Conservation (phyloP, 2,329 filamentous ascomycete species). For the Purpureocillium takamizusanense region DNA sequence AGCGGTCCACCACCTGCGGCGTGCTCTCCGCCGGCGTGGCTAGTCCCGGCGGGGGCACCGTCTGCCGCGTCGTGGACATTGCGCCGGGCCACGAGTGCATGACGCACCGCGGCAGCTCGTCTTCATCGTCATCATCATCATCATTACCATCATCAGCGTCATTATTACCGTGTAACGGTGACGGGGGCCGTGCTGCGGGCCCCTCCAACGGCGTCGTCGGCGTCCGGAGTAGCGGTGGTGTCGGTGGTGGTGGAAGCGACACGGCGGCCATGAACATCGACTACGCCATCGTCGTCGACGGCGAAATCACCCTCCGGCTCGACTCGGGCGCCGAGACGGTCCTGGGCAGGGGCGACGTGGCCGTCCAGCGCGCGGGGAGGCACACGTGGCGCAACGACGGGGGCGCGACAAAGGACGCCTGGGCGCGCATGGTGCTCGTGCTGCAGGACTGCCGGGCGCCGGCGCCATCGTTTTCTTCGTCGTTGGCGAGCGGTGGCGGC, state of each 20-base stretch:
- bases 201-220: no score
- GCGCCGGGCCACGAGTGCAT: slow-evolving; percentile 25
- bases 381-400: slow-evolving; percentile 44
- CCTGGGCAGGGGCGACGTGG: slow-evolving; percentile 42
- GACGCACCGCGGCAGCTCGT: slow-evolving; percentile 47
- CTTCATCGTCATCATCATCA: no score
- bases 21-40: slow-evolving; percentile 17
- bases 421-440: slow-evolving; percentile 36
- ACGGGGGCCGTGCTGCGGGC: no score
- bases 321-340: slow-evolving; percentile 38
- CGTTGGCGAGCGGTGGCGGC: no score
- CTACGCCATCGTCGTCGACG: slow-evolving; percentile 46
- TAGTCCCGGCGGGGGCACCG: slow-evolving; percentile 25
- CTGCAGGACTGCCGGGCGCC: slow-evolving; percentile 26
- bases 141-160: no score
- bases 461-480: no score
- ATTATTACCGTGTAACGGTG: no score
- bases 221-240: no score
- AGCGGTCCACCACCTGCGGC: slow-evolving; percentile 11
- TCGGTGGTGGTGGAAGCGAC: no score
- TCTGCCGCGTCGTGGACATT: slow-evolving; percentile 39
- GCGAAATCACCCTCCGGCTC: slow-evolving; percentile 39
- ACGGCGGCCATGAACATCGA: slow-evolving; percentile 28
- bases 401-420: slow-evolving; percentile 32
- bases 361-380: slow-evolving; percentile 45